Evolutionary conservation across 768 basidiomycete species (phyloP), one percentile per base, ranked within the genome.

Genomic region (Cytidiella melzeri): DNA sequence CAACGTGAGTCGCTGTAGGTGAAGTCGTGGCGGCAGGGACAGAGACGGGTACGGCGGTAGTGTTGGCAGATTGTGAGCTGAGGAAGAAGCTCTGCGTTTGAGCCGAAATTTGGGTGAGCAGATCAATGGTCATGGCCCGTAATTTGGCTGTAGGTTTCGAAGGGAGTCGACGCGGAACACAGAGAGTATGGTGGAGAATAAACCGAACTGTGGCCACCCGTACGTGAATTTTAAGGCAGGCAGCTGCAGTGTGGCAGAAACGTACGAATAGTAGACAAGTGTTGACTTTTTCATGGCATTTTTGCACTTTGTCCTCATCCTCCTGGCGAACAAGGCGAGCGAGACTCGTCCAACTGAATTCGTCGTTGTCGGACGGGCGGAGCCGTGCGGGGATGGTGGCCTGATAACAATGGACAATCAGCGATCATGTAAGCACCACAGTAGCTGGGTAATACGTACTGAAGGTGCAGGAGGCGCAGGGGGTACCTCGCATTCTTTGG

Each of bases 81-180:
- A 48, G 9, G 3, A 25, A 39, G 24, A 39, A 48, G 24, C 26
- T 41, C 15, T 41, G 47, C 2, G 47, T 48, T 26, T 46, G 45
- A 3, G 10, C n/a, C n/a, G 47, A 19, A 7, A 48, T 48, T 9
- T 28, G 47, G 10, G 19, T 5, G 6, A 48, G 38, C 1, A 48
- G 38, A 13, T 12, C 24, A 6, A 41, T 7, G n/a, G 39, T 48
- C 21, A 24, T 21, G 5, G 3, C 12, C 20, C 3, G 24, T 19
- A 3, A 24, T 48, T 19, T 3, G 47, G 47, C 15, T 15, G 30
- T 34, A 34, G 7, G 15, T 7, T 7, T 7, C 15, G 30, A 7
- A 15, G 7, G 30, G 30, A 34, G 15, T 34, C 30, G 30, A 34
- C 15, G 30, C 7, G 30, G 15, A 34, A 34, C 30, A 34, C 9